Base-by-base conservation (phyloP, 148 eudicot species). In the Vaccinium corymbosum region DNA sequence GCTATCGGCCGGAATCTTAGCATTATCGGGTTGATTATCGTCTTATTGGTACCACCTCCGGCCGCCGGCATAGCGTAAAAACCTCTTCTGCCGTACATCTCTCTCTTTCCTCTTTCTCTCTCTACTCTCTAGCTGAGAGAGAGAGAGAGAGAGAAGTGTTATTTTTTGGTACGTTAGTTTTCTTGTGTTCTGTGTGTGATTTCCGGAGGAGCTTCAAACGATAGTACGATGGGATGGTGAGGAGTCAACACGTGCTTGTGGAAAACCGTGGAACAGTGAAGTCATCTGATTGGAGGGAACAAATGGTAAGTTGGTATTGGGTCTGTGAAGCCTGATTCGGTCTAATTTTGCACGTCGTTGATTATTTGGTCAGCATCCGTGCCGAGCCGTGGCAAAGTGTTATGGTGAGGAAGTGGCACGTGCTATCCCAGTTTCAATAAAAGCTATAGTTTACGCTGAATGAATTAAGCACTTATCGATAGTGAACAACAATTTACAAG, bases 1-100 rank as follows among this genome's bases (percentile, higher is more conserved):
- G 93, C 95, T 19, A 92, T 92, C 66, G 95, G 95, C 76, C 95
- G 90, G 90, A 86, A 92, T 72, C 90, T 77, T 10, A 90, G 86
- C 93, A 92, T 89, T 27, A 92, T 86, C 79, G 62, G 85, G 78
- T 83, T 84, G 76, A 90, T 85, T 82, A 87, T 87, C 81, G 83
- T 80, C 80, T 68, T 84, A 19, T 84, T 86, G 1, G 55, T 20
- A 2, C 25, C 78, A 51, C 77, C 81, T 29, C 38, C 53, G n/a
- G 35, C 3, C 15, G 62, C n/a, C 11, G 25, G 76, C 32, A 11
- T 17, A 10, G 16, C 80, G 68, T 52, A 29, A 14, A 35, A 70
- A 20, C 75, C 84, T 6, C 81, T 42, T 80, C 87, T 80, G 25
- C 68, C 81, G 12, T 82, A 82, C 84, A 83, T 79, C 48, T 56